phyloP scores from a whole-genome alignment of 2,329 filamentous ascomycete genomes.

The Aspergillus pseudonomiae region DNA sequence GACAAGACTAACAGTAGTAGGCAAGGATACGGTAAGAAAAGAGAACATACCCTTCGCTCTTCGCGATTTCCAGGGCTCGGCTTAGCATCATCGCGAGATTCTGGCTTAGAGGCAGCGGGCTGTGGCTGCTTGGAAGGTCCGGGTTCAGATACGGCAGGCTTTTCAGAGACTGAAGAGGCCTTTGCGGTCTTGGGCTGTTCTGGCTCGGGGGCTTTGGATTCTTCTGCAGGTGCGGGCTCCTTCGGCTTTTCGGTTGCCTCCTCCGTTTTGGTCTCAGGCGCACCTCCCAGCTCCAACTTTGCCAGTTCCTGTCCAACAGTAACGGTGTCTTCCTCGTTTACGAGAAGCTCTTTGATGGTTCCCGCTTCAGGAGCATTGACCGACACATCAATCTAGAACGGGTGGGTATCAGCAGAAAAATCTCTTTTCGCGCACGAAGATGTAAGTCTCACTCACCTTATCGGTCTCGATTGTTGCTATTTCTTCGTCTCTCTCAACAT shows the following conservation, averaged over 20 bases:
- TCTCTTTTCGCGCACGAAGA: no score
- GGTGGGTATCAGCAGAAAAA: slow-evolving; percentile 8
- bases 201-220: slow-evolving; percentile 34
- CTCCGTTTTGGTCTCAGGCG: slow-evolving; percentile 59
- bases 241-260: slow-evolving; percentile 62
- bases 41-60: slow-evolving; percentile 75
- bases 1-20: not conserved
- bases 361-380: slow-evolving; percentile 93
- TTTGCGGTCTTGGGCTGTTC: slow-evolving; percentile 39
- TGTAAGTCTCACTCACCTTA: slow-evolving; percentile 65
- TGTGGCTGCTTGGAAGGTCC: slow-evolving; percentile 24
- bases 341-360: slow-evolving; percentile 87
- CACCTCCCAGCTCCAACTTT: slow-evolving; percentile 78
- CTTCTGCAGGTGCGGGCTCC: slow-evolving; percentile 59
- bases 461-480: slow-evolving; percentile 99
- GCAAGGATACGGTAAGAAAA: slow-evolving; percentile 3
- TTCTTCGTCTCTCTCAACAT: slow-evolving; percentile 93
- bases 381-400: slow-evolving; percentile 81
- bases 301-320: slow-evolving; percentile 90
- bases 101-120: slow-evolving; percentile 24
- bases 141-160: slow-evolving; percentile 45
- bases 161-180: slow-evolving; percentile 32
- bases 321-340: slow-evolving; percentile 92
- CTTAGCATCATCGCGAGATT: slow-evolving; percentile 24
- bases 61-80: slow-evolving; percentile 70